Percentiles rank a stretch among this genome's conserved stretches.
Conservation (phyloP, 176 grass and related monocot species). For the Avena atlantica region DNA sequence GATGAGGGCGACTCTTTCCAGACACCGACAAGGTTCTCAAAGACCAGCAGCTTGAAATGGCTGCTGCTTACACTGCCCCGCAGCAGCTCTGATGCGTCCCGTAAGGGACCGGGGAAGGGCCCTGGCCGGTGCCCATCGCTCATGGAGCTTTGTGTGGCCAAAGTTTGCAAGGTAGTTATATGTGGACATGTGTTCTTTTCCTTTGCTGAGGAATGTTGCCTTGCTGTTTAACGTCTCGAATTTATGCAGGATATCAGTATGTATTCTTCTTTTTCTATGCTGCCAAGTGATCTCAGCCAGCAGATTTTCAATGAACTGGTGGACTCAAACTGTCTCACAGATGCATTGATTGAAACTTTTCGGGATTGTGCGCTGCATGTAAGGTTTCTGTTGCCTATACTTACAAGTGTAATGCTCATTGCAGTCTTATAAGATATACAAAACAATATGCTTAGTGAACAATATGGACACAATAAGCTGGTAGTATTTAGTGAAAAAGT, state of each 20-base stretch:
- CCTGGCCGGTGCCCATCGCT: constrained; percentile 63
- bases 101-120: constrained; percentile 48
- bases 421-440: neutral
- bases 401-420: neutral
- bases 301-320: constrained; percentile 88
- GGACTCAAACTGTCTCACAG: constrained; percentile 62
- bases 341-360: constrained; percentile 64
- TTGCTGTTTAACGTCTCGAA: constrained; percentile 11
- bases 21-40: constrained; percentile 67
- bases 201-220: neutral
- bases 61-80: constrained; percentile 71
- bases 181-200: constrained; percentile 17
- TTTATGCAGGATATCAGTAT: constrained; percentile 76
- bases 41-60: constrained; percentile 91
- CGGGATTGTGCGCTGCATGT: constrained; percentile 88
- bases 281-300: constrained; percentile 95
- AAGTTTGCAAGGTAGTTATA: constrained; percentile 70
- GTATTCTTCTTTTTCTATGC: constrained; percentile 71
- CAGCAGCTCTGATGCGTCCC: constrained; percentile 50
- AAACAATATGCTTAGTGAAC: neutral
- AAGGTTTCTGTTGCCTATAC: constrained; percentile 22
- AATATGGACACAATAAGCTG: neutral
- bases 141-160: constrained; percentile 87
- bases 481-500: neutral
- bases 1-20: constrained; percentile 53